phyloP scores from a whole-genome alignment of 306 rosid species.

The Ammopiptanthus mongolicus region DNA sequence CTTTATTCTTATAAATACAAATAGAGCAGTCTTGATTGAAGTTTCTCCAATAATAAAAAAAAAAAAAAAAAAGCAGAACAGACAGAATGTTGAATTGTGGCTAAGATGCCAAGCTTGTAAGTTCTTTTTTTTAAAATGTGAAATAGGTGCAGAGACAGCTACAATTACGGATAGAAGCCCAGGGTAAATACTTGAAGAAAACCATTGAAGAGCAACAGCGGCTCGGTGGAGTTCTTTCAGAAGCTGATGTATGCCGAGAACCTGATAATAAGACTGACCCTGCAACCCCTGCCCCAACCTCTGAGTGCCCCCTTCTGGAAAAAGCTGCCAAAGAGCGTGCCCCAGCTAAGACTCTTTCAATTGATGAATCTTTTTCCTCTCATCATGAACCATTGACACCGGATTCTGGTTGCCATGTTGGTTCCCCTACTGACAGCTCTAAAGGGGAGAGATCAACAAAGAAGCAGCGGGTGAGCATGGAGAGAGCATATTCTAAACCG shows the following conservation, averaged over 20 bases:
- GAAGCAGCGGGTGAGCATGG: constrained; percentile 43
- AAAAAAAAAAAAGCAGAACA: too few species aligned
- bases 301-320: constrained; percentile 56
- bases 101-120: not conserved
- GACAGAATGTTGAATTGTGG: not conserved
- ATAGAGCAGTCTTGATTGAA: not conserved
- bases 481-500: constrained; percentile 42
- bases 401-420: constrained; percentile 58
- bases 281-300: constrained; percentile 71
- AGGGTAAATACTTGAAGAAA: constrained; percentile 83
- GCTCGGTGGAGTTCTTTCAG: constrained; percentile 61
- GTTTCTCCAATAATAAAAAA: not conserved
- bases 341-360: constrained; percentile 53
- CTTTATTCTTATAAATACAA: not conserved
- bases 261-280: constrained; percentile 57
- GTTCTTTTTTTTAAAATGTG: not conserved
- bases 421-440: constrained; percentile 46
- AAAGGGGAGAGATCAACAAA: constrained; percentile 36
- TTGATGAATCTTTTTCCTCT: constrained; percentile 68
- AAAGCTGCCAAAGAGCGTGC: constrained; percentile 46
- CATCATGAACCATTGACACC: constrained; percentile 69
- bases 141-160: constrained; percentile 84
- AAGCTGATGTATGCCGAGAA: constrained; percentile 39
- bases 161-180: constrained; percentile 81
- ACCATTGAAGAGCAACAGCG: constrained; percentile 84